Evolutionary conservation across 495 filamentous ascomycete genomes (phyloP).

Genomic region (Trichoderma asperelloides): DNA sequence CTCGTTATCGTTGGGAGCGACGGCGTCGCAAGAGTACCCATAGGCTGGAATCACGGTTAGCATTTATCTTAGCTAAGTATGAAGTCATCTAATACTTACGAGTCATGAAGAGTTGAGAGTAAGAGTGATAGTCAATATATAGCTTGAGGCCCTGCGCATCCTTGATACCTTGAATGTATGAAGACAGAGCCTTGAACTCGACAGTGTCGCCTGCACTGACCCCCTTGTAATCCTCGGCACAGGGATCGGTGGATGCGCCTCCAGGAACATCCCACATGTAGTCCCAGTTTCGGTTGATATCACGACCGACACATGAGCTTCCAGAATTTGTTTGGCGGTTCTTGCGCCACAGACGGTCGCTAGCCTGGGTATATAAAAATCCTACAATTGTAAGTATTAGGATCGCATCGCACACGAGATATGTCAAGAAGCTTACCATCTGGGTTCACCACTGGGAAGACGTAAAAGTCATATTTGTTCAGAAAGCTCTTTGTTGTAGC

Average conservation of each 20-base stretch:
- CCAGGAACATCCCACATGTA: conserved; percentile 41
- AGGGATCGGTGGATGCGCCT: conserved; percentile 44
- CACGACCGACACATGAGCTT: conserved; percentile 43
- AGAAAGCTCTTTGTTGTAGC: conserved; percentile 32
- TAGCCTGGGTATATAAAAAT: conserved; percentile 54
- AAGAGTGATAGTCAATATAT: conserved; percentile 54
- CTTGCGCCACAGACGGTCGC: conserved; percentile 54
- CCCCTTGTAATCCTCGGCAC: conserved; percentile 47
- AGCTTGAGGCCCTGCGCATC: conserved; percentile 41
- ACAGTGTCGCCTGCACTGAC: conserved; percentile 23
- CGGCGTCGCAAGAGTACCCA: conserved; percentile 29
- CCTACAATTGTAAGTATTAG: conserved; percentile 20
- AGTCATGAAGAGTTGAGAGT: conserved; percentile 41
- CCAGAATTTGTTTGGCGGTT: conserved; percentile 43
- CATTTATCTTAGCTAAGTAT: conserved; percentile 12
- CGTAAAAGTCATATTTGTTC: conserved; percentile 55
- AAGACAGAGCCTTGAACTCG: conserved; percentile 20
- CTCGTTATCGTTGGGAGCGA: conserved; percentile 36
- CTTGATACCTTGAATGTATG: conserved; percentile 30
- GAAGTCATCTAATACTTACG: conserved; percentile 17
- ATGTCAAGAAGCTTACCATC: conserved; percentile 33
- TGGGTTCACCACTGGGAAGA: conserved; percentile 54
- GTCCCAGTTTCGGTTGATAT: conserved; percentile 60
- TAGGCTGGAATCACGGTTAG: conserved; percentile 18
- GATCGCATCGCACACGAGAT: not conserved